phyloP scores from a whole-genome alignment of 192 early-diverging fungal species.

The Coemansia sp. region DNA sequence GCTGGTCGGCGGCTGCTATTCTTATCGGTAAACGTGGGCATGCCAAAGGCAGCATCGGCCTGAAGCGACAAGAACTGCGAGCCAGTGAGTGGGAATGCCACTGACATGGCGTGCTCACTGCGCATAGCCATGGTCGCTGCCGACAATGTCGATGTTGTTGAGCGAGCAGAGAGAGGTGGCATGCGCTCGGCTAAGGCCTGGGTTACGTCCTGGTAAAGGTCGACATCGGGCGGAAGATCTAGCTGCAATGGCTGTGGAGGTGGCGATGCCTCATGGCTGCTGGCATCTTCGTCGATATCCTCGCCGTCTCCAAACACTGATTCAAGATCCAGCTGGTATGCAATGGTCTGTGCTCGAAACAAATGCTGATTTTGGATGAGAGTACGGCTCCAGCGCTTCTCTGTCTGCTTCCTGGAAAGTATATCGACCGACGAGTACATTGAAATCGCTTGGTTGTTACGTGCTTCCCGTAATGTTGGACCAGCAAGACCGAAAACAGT shows the following conservation, averaged over 20 bases:
- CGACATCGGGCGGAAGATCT: slow-evolving; percentile 38
- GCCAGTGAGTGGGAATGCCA: slow-evolving; percentile 4
- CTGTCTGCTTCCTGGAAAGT: slow-evolving; percentile 35
- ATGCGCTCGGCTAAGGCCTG: slow-evolving; percentile 47
- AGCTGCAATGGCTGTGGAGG: slow-evolving; percentile 35
- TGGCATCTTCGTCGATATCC: not conserved
- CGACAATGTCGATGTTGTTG: slow-evolving; percentile 21
- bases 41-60: slow-evolving; percentile 1
- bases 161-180: slow-evolving; percentile 31
- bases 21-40: not conserved
- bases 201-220: slow-evolving; percentile 44
- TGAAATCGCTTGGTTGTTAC: slow-evolving; percentile 18
- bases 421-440: slow-evolving; percentile 26
- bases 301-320: not conserved
- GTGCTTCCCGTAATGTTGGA: not conserved
- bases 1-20: not conserved
- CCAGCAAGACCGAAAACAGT: slow-evolving; percentile 10
- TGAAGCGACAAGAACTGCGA: slow-evolving; percentile 1
- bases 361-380: slow-evolving; percentile 54
- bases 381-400: slow-evolving; percentile 51
- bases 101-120: not conserved
- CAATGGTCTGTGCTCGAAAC: slow-evolving; percentile 22
- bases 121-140: slow-evolving; percentile 22
- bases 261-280: not conserved
- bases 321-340: slow-evolving; percentile 9